A percentile compares a stretch with the other conserved stretches of the same genome.
Conservation (phyloP, 2,329 filamentous ascomycete species). For the Corinectria fuckeliana region DNA sequence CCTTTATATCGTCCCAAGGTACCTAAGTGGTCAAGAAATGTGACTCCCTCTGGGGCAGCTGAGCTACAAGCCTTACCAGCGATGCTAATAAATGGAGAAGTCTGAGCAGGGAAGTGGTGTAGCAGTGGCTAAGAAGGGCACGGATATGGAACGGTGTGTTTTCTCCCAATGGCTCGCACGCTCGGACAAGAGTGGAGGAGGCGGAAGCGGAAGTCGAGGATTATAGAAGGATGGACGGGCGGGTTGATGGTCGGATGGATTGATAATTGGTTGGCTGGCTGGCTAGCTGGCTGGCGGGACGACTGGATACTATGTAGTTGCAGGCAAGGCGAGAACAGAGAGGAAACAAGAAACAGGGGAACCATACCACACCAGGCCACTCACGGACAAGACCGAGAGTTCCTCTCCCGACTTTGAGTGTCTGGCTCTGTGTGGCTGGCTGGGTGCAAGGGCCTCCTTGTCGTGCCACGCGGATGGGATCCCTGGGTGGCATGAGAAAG, state of each 20-base stretch:
- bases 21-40: constrained; percentile 1
- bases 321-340: not conserved
- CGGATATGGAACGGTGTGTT: not conserved
- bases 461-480: constrained; percentile 10
- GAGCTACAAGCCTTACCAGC: constrained; percentile 2
- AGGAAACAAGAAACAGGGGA: constrained; percentile 15
- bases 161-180: constrained; percentile 4
- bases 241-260: too few species aligned
- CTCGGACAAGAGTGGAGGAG: constrained; percentile 1
- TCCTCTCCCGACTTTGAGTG: not conserved
- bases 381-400: constrained; percentile 4
- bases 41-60: not conserved
- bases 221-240: constrained; percentile 5
- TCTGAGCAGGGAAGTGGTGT: constrained; percentile 4
- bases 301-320: not conserved
- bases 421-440: not conserved
- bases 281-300: too few species aligned
- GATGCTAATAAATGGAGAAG: constrained; percentile 7
- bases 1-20: constrained; percentile 13
- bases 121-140: constrained; percentile 5
- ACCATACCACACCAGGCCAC: not conserved
- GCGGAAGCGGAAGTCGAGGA: constrained; percentile 2
- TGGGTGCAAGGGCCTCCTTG: constrained; percentile 11
- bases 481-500: not conserved
- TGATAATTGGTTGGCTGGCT: too few species aligned